Conservation (phyloP, 1,139 yeast species). For the Saccharomycopsis phalli region DNA sequence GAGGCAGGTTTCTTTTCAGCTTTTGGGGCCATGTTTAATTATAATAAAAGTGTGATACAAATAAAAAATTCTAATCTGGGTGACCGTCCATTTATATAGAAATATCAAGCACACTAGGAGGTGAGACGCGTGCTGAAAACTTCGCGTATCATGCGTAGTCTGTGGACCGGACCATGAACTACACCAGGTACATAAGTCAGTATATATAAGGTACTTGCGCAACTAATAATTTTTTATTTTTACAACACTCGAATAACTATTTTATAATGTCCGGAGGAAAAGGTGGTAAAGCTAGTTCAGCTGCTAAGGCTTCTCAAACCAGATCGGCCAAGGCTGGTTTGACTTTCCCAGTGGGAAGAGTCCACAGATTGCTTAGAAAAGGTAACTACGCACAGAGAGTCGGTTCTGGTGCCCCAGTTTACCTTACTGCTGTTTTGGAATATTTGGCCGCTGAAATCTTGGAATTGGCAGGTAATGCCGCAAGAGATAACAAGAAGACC, state of each 20-base stretch:
- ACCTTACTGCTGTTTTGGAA: conserved; percentile 92
- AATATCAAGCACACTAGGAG: not conserved
- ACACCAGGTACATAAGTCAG: not conserved
- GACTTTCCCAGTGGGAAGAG: conserved; percentile 99
- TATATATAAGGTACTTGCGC: not conserved
- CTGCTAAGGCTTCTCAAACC: conserved; percentile 91
- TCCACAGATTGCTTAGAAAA: conserved; percentile 92
- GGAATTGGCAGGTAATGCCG: conserved; percentile 98
- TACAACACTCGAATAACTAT: conserved; percentile 12
- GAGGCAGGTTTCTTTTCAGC: conserved; percentile 99
- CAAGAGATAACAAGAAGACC: conserved; percentile 96
- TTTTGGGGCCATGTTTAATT: conserved; percentile 79
- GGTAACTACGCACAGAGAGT: conserved; percentile 99
- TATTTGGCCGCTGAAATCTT: conserved; percentile 95
- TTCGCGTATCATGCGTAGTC: not conserved
- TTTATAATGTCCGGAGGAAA: conserved; percentile 91
- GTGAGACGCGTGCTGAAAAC: not conserved
- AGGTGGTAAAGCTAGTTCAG: conserved; percentile 93
- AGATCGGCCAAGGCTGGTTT: conserved; percentile 98
- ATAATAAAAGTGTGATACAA: not conserved
- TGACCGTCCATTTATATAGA: no score
- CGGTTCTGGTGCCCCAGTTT: conserved; percentile 98
- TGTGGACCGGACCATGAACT: not conserved
- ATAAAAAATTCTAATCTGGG: not conserved
- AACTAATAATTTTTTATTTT: no score